Evolutionary conservation across 495 filamentous ascomycete genomes (phyloP).

Genomic region (Stereocaulon alpinum): DNA sequence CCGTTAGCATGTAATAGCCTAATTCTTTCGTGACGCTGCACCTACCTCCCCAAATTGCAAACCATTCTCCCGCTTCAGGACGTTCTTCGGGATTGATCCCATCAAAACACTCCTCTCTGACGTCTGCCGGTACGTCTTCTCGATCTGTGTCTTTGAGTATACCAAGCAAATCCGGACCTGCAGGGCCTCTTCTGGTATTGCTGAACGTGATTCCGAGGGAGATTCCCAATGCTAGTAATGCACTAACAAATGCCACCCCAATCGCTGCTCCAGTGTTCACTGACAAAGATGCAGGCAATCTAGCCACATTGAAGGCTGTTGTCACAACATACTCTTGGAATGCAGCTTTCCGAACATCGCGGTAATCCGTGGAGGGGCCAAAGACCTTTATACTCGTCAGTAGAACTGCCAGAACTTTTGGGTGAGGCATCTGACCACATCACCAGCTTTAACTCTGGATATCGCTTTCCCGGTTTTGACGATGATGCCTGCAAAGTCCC

Average conservation of each 20-base stretch:
- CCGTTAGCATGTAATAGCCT: too few species aligned
- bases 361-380: conserved; percentile 59
- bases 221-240: conserved; percentile 47
- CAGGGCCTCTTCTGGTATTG: conserved; percentile 18
- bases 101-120: conserved; percentile 43
- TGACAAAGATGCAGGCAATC: conserved; percentile 38
- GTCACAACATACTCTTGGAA: conserved; percentile 60
- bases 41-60: conserved; percentile 60
- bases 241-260: conserved; percentile 55
- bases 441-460: conserved; percentile 41
- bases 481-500: conserved; percentile 52
- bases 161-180: conserved; percentile 44
- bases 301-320: conserved; percentile 51
- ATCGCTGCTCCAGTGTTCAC: conserved; percentile 46
- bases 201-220: conserved; percentile 53
- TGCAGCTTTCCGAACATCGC: conserved; percentile 55
- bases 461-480: conserved; percentile 34
- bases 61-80: conserved; percentile 46
- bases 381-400: conserved; percentile 33
- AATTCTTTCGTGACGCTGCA: too few species aligned
- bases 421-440: conserved; percentile 31
- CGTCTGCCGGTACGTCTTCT: conserved; percentile 39
- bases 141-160: conserved; percentile 32
- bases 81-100: conserved; percentile 34
- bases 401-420: neutral